A percentile compares a stretch with the other conserved stretches of the same genome.
phyloP scores from a whole-genome alignment of 2,329 filamentous ascomycete genomes.

The Fusarium sacchari region DNA sequence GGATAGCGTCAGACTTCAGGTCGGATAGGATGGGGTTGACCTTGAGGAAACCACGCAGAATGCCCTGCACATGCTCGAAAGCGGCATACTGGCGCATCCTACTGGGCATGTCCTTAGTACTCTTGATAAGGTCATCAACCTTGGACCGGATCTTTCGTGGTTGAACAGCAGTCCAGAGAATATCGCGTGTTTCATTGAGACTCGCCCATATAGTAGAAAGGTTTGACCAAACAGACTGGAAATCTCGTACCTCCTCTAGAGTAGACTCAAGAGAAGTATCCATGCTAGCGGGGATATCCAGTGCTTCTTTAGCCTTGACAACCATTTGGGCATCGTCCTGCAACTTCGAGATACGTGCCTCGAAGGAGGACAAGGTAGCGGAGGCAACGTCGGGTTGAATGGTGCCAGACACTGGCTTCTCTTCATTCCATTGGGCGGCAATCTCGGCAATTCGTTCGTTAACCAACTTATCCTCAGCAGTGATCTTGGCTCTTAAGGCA shows the following conservation, averaged over 20 bases:
- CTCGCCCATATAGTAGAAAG: conserved; percentile 97
- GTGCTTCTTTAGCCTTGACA: conserved; percentile 93
- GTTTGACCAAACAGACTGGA: conserved; percentile 98
- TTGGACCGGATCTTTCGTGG: conserved; percentile 90
- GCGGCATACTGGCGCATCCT: conserved; percentile 99
- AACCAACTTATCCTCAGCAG: conserved; percentile 91
- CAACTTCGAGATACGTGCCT: conserved; percentile 83
- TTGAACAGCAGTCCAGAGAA: conserved; percentile 93
- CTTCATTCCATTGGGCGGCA: conserved; percentile 88
- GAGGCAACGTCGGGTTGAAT: conserved; percentile 92
- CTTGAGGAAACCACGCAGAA: conserved; percentile 87
- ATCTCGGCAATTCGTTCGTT: conserved; percentile 88
- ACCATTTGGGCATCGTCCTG: conserved; percentile 93
- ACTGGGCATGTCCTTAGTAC: conserved; percentile 99
- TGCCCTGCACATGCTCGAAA: conserved; percentile 97
- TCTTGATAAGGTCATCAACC: conserved; percentile 92
- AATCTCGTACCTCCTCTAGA: conserved; percentile 96
- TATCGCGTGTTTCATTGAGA: conserved; percentile 91
- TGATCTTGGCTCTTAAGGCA: conserved; percentile 92
- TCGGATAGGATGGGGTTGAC: conserved; percentile 89
- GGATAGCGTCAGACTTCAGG: conserved; percentile 94
- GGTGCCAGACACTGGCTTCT: conserved; percentile 95
- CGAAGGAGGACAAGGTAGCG: conserved; percentile 82
- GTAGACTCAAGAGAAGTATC: conserved; percentile 87
- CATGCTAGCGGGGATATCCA: conserved; percentile 83